Evolutionary conservation across 1,284 basidiomycete species (phyloP).

Genomic region (Ganoderma sinense): DNA sequence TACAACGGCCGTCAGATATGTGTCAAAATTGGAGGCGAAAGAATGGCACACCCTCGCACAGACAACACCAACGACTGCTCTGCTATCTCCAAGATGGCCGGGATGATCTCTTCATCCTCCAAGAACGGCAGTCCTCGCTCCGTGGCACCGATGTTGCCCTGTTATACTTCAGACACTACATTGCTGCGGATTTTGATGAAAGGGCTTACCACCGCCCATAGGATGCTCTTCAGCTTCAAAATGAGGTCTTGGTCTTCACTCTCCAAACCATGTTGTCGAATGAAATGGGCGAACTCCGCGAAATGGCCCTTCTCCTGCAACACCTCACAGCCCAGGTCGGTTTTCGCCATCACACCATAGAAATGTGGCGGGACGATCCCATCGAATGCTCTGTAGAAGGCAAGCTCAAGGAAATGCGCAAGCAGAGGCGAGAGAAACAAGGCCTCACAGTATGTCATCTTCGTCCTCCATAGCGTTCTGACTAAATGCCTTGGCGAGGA

Average conservation of each 20-base stretch:
- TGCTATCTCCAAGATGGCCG: slow-evolving; percentile 90
- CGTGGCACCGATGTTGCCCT: slow-evolving; percentile 96
- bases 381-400: slow-evolving; percentile 70
- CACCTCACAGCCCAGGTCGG: slow-evolving; percentile 91
- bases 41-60: slow-evolving; percentile 81
- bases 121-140: slow-evolving; percentile 92
- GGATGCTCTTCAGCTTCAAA: slow-evolving; percentile 90
- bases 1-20: slow-evolving; percentile 39
- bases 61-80: slow-evolving; percentile 90
- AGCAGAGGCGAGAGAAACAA: not conserved
- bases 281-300: slow-evolving; percentile 89
- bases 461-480: slow-evolving; percentile 66
- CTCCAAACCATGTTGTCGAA: slow-evolving; percentile 88
- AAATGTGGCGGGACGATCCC: slow-evolving; percentile 94
- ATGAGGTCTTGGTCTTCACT: slow-evolving; percentile 86
- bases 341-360: slow-evolving; percentile 97
- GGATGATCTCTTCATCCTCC: slow-evolving; percentile 94
- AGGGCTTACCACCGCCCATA: slow-evolving; percentile 92
- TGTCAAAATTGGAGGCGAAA: not conserved
- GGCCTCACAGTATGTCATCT: slow-evolving; percentile 65
- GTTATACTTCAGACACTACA: slow-evolving; percentile 6
- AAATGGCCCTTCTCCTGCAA: slow-evolving; percentile 93
- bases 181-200: not conserved
- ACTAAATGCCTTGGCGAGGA: slow-evolving; percentile 80
- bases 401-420: not conserved